phyloP scores from a whole-genome alignment of 148 eudicot species.

The Nepenthes mirabilis region DNA sequence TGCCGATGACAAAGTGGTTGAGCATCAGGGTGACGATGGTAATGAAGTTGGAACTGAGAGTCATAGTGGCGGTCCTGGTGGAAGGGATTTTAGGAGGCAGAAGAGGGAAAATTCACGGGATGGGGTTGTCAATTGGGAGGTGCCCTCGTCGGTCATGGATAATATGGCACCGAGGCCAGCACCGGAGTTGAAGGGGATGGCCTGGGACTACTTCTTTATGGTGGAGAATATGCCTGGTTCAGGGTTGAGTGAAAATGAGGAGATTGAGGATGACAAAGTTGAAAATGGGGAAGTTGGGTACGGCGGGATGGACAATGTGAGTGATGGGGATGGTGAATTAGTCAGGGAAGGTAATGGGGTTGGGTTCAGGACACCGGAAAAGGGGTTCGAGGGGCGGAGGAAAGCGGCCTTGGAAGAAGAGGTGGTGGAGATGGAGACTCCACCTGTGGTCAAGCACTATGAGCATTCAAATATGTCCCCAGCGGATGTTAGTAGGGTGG shows the following conservation, averaged over 20 bases:
- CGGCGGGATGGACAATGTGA: slow-evolving; percentile 2
- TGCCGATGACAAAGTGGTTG: slow-evolving; percentile 17
- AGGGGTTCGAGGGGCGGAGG: slow-evolving; percentile 14
- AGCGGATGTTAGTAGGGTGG: slow-evolving; percentile 23
- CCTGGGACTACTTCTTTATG: slow-evolving; percentile 86
- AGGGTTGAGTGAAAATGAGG: slow-evolving; percentile 29
- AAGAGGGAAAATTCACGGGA: not conserved
- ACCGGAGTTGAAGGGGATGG: slow-evolving; percentile 44
- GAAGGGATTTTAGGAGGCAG: not conserved
- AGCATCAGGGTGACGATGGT: not conserved
- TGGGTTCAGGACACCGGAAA: slow-evolving; percentile 64
- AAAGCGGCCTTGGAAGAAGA: slow-evolving; percentile 28
- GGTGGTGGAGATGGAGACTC: slow-evolving; percentile 25
- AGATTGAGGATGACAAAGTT: slow-evolving; percentile 15
- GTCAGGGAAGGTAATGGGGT: slow-evolving; percentile 10
- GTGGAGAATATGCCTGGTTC: slow-evolving; percentile 35
- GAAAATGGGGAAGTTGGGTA: slow-evolving; percentile 9
- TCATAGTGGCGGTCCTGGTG: not conserved
- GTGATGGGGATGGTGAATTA: slow-evolving; percentile 9
- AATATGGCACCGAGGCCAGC: slow-evolving; percentile 20
- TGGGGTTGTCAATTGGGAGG: slow-evolving; percentile 8
- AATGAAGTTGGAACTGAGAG: not conserved
- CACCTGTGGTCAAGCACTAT: slow-evolving; percentile 32
- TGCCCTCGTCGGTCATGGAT: slow-evolving; percentile 8
- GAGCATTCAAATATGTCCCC: slow-evolving; percentile 89